Conservation (phyloP, 192 early-diverging fungal species). For the Pilobolus umbonatus region DNA sequence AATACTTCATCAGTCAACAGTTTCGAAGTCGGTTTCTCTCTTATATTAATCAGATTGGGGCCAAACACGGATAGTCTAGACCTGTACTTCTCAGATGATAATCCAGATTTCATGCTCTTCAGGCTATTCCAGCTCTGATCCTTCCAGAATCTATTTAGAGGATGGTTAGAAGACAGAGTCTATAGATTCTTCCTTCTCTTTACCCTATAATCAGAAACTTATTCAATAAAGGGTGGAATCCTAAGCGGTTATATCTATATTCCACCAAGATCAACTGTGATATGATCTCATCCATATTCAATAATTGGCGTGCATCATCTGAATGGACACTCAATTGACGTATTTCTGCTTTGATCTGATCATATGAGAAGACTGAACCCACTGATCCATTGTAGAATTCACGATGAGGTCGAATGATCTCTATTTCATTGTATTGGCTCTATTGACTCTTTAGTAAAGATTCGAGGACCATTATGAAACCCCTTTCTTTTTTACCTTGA, state of each 20-base stretch:
- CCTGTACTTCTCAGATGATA: slow-evolving; percentile 44
- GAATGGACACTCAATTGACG: slow-evolving; percentile 4
- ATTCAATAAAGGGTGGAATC: slow-evolving; percentile 42
- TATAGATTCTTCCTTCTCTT: neutral
- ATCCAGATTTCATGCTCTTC: slow-evolving; percentile 44
- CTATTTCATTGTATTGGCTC: slow-evolving; percentile 61
- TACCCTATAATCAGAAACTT: slow-evolving; percentile 43
- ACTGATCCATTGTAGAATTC: slow-evolving; percentile 62
- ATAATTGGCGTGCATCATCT: slow-evolving; percentile 4
- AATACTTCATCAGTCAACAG: slow-evolving; percentile 70
- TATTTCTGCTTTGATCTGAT: slow-evolving; percentile 41
- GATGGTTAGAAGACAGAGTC: neutral
- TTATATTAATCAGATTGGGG: slow-evolving; percentile 65
- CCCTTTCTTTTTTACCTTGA: slow-evolving; percentile 38
- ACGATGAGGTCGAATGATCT: slow-evolving; percentile 48
- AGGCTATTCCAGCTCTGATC: slow-evolving; percentile 43
- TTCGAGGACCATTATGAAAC: neutral
- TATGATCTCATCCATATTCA: slow-evolving; percentile 30
- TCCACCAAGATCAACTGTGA: slow-evolving; percentile 45
- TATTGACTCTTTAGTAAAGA: slow-evolving; percentile 16
- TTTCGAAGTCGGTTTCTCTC: slow-evolving; percentile 54
- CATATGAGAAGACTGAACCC: slow-evolving; percentile 59
- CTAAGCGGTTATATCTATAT: slow-evolving; percentile 51
- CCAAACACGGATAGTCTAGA: slow-evolving; percentile 69
- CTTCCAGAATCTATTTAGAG: slow-evolving; percentile 41